Conservation (phyloP, 2,329 filamentous ascomycete species). For the Fusarium bulbicola region DNA sequence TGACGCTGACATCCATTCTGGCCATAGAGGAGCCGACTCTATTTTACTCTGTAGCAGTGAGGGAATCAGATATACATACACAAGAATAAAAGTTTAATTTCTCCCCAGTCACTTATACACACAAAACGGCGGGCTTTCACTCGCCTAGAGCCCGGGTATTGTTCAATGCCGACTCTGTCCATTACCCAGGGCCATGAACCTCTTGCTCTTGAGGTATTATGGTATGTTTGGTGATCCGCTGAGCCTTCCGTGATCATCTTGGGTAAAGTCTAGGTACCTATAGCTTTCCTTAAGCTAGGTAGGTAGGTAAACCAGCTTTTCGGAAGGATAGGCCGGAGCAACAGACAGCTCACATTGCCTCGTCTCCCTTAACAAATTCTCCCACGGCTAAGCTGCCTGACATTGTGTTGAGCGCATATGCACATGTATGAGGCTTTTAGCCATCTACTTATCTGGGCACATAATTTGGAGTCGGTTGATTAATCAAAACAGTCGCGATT, state of each 20-base stretch:
- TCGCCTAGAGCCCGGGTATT: neutral
- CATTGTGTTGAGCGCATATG: neutral
- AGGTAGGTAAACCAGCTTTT: constrained; percentile 19
- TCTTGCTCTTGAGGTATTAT: neutral
- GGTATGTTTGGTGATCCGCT: neutral
- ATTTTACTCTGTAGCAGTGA: neutral
- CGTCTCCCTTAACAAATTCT: neutral
- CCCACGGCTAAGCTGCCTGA: neutral
- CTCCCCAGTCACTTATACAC: neutral
- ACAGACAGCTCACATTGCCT: neutral
- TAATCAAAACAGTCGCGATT: neutral
- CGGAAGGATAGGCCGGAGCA: constrained; percentile 22
- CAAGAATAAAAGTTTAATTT: neutral
- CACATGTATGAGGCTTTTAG: neutral
- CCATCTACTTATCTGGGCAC: neutral
- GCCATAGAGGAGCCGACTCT: neutral
- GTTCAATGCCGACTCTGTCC: neutral
- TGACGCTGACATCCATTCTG: neutral
- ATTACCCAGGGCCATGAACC: neutral
- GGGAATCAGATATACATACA: neutral
- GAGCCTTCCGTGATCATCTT: neutral
- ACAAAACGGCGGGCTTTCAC: neutral
- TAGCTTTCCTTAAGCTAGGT: constrained; percentile 20
- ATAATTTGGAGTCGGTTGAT: neutral
- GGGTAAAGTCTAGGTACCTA: neutral